These are phyloP conservation scores for Orbilia quercus DNA, from an alignment of 2,329 filamentous ascomycete species.

Conservation along the genomic window DNA sequence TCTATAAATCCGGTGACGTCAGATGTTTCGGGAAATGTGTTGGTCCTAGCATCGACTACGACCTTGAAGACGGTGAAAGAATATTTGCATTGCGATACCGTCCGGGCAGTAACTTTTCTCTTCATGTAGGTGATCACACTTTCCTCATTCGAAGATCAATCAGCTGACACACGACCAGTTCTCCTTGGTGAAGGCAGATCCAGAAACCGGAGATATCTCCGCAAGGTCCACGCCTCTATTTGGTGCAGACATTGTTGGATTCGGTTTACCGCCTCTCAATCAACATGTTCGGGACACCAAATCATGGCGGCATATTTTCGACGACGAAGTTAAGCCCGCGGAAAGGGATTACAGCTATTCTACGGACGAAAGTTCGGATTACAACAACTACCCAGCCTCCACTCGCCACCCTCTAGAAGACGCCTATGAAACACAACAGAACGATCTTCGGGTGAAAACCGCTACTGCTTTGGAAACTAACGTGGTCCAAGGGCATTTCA, in stretches of 20 bases:
- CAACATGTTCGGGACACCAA: conserved; percentile 39
- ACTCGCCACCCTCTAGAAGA: conserved; percentile 44
- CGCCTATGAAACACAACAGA: conserved; percentile 43
- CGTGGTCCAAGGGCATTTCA: conserved; percentile 42
- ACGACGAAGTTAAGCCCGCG: conserved; percentile 40
- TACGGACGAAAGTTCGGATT: conserved; percentile 51
- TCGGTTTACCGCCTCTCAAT: conserved; percentile 47
- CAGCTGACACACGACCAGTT: conserved; percentile 26
- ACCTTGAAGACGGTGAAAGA: conserved; percentile 34
- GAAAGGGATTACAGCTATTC: conserved; percentile 47
- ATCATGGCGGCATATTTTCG: conserved; percentile 49
- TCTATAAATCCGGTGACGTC: conserved; percentile 40
- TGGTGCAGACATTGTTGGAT: conserved; percentile 43
- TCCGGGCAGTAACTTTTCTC: conserved; percentile 43
- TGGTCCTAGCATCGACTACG: conserved; percentile 37
- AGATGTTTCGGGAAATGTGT: conserved; percentile 49
- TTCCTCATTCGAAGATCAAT: neutral
- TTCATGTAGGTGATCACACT: conserved; percentile 26
- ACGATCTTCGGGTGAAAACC: conserved; percentile 37
- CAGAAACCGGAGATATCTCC: conserved; percentile 30
- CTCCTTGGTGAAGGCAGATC: conserved; percentile 31
- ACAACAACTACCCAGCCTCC: conserved; percentile 40
- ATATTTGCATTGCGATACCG: conserved; percentile 51
- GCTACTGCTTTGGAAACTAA: conserved; percentile 37
- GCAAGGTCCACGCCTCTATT: conserved; percentile 49